Percentiles rank a stretch among this genome's conserved stretches.
Evolutionary conservation across 177 flowering plant species (phyloP).

Genomic region (Vitis hybrid): DNA sequence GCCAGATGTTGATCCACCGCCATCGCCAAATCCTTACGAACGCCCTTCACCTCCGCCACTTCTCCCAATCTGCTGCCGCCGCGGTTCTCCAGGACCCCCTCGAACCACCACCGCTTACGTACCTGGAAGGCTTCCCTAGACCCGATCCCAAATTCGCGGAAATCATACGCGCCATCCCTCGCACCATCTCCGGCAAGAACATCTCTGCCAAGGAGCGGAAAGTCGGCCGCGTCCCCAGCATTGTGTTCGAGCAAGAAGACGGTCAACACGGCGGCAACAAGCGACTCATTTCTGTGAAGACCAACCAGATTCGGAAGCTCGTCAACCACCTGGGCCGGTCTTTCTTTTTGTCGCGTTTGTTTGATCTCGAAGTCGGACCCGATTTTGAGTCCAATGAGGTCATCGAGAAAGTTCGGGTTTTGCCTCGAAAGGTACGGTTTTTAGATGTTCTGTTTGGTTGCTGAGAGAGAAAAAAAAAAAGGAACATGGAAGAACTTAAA

Average conservation of each 20-base stretch:
- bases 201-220: constrained; percentile 70
- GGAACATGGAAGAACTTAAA: not conserved
- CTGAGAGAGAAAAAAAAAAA: not conserved
- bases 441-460: not conserved
- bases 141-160: constrained; percentile 77
- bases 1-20: constrained; percentile 37
- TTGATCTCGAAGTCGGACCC: constrained; percentile 71
- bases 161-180: constrained; percentile 68
- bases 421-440: constrained; percentile 67
- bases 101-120: constrained; percentile 24
- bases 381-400: constrained; percentile 60
- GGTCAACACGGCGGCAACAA: constrained; percentile 97
- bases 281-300: constrained; percentile 69
- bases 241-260: constrained; percentile 85
- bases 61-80: constrained; percentile 38
- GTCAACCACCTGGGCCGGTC: constrained; percentile 63
- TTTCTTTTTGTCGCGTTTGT: constrained; percentile 73
- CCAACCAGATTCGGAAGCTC: constrained; percentile 82
- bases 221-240: constrained; percentile 77
- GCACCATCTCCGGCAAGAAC: constrained; percentile 52
- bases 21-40: constrained; percentile 11
- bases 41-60: constrained; percentile 26
- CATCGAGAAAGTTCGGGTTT: constrained; percentile 76
- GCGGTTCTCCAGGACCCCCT: constrained; percentile 19
- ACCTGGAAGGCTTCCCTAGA: constrained; percentile 57